Percentiles rank a stretch among this genome's conserved stretches.
phyloP scores from a whole-genome alignment of 2,329 filamentous ascomycete genomes.

The Xylariaceae sp. region DNA sequence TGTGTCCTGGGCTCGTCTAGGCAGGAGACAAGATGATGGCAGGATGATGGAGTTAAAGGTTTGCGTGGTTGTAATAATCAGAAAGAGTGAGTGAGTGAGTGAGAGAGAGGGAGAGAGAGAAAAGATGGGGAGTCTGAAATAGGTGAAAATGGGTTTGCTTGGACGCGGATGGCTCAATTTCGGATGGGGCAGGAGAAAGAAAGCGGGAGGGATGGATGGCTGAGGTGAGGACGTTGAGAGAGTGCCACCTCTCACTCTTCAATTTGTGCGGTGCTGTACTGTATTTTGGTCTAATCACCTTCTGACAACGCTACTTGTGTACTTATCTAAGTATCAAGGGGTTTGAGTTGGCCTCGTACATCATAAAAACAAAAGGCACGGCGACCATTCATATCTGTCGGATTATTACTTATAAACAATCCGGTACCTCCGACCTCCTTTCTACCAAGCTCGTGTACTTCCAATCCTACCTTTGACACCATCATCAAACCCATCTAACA shows the following conservation, averaged over 20 bases:
- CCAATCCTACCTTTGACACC: slow-evolving; percentile 22
- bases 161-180: slow-evolving; percentile 24
- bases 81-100: neutral
- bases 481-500: slow-evolving; percentile 11
- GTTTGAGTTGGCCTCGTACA: slow-evolving; percentile 3
- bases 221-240: slow-evolving; percentile 15
- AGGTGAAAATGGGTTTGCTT: slow-evolving; percentile 12
- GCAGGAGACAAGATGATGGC: slow-evolving; percentile 20
- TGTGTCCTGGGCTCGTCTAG: slow-evolving; percentile 1
- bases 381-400: slow-evolving; percentile 29
- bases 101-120: neutral
- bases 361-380: slow-evolving; percentile 5
- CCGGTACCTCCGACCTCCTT: slow-evolving; percentile 28
- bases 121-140: slow-evolving; percentile 25
- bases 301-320: slow-evolving; percentile 1
- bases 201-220: slow-evolving; percentile 14
- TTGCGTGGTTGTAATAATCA: neutral
- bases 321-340: slow-evolving; percentile 16
- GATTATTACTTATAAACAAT: slow-evolving; percentile 34
- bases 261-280: slow-evolving; percentile 1
- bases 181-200: slow-evolving; percentile 9
- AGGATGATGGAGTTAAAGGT: slow-evolving; percentile 16
- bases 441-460: neutral
- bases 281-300: slow-evolving; percentile 5
- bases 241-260: slow-evolving; percentile 22